Base-by-base conservation (phyloP, 352 stramenopile species). In the Albugo laibachii region DNA sequence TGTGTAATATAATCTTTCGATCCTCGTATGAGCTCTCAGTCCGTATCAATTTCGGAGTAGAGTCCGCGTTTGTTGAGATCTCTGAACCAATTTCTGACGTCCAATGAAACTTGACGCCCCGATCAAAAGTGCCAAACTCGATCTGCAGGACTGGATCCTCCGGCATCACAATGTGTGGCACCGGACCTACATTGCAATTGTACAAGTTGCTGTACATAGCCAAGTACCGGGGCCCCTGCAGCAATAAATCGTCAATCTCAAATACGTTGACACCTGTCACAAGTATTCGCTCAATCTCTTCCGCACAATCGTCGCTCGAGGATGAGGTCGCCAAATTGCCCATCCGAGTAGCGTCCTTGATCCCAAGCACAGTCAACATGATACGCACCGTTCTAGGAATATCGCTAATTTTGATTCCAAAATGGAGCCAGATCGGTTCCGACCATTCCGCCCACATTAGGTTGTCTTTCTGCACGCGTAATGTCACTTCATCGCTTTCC, bases 161-260 rank as follows among this genome's bases (percentile, higher is more conserved):
- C 3, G 72, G 69, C 0, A 71, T 38, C 12, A 83, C 69, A 16
- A 84, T 60, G 46, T 91, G 77, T 46, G 77, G 74, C 31, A 91
- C 66, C 15, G 77, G 75, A 4, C 77, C 77, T 39, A 77, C 59
- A 15, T 61, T 48, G 53, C 74, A 91, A 19, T 50, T 65, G 56
- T 86, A 65, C 46, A 87, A 40, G 51, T 91, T 91, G 62, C 81
- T 83, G 51, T 78, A 66, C 77, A 91, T 86, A 46, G 69, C 63
- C 19, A 81, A 61, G 52, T 87, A 91, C 24, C 77, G 72, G 10
- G 63, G 54, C 13, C 77, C 73, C 45, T 91, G 77, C 2, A 56
- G 56, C 5, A 91, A 56, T 44, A 54, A 55, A 21, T 71, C 73
- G 49, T 87, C 72, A 16, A 91, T 74, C 15, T 87, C 72, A 18